Conservation (phyloP, 176 grass and related monocot genomes). For the Chloris gayana region DNA sequence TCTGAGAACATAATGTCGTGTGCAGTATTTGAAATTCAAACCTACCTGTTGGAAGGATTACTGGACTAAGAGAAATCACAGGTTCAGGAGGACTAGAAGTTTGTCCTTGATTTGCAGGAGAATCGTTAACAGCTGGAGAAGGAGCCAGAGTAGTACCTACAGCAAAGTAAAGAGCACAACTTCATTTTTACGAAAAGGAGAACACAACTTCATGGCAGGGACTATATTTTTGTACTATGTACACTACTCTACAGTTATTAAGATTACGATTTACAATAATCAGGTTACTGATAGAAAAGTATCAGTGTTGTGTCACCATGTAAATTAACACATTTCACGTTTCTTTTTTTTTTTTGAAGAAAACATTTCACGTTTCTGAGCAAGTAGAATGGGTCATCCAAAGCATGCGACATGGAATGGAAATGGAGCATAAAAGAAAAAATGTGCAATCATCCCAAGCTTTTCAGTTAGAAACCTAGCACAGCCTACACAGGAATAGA, state of each 20-base stretch:
- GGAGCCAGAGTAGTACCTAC: constrained; percentile 56
- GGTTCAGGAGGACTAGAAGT: constrained; percentile 55
- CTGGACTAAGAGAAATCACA: constrained; percentile 34
- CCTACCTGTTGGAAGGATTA: constrained; percentile 56
- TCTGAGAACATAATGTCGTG: neutral
- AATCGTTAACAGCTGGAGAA: constrained; percentile 34
- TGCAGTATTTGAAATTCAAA: constrained; percentile 27
- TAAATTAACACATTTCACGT: constrained; percentile 12
- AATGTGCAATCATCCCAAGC: neutral
- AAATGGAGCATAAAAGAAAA: neutral
- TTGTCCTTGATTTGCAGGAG: constrained; percentile 48
- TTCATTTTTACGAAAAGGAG: constrained; percentile 6
- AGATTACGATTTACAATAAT: constrained; percentile 6
- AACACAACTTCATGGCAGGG: constrained; percentile 27
- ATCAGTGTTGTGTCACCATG: neutral
- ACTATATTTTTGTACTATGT: neutral
- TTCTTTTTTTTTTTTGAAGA: too few relatives aligned
- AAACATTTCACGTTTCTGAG: neutral
- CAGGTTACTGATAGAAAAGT: neutral
- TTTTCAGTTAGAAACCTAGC: constrained; percentile 24
- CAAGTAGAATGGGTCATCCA: constrained; percentile 10
- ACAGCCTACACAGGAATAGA: neutral
- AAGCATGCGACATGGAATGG: neutral
- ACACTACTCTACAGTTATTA: constrained; percentile 1
- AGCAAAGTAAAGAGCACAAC: constrained; percentile 27